Evolutionary conservation across 2,329 filamentous ascomycete genomes (phyloP).

Genomic region (Fusarium temperatum): DNA sequence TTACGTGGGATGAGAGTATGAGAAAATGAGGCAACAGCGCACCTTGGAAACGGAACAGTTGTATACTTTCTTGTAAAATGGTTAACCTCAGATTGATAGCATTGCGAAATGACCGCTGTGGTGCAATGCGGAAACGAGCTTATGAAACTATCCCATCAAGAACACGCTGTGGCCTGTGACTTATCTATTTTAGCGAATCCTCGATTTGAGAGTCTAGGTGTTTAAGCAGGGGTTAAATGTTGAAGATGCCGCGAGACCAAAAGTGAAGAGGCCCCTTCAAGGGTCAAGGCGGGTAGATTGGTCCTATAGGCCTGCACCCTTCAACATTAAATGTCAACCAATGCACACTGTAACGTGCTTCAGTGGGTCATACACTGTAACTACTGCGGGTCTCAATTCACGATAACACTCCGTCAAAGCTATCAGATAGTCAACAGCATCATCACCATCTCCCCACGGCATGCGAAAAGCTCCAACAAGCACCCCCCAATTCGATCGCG

Average conservation of each 20-base stretch:
- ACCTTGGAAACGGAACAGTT: not conserved
- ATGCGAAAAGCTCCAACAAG: not conserved
- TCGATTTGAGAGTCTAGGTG: not conserved
- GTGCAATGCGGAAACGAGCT: not conserved
- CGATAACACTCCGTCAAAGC: constrained; percentile 29
- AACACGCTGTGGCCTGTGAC: not conserved
- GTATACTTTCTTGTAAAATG: not conserved
- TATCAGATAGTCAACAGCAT: constrained; percentile 27
- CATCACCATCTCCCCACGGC: constrained; percentile 15
- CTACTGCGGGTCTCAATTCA: constrained; percentile 24
- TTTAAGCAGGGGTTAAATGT: not conserved
- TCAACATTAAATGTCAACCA: not conserved
- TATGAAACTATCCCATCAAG: not conserved
- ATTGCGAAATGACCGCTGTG: not conserved
- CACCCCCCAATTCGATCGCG: not conserved
- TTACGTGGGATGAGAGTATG: constrained; percentile 1
- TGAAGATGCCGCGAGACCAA: too few species aligned
- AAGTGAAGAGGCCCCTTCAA: too few species aligned
- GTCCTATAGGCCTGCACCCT: too few species aligned
- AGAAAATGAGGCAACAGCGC: not conserved
- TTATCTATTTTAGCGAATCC: not conserved
- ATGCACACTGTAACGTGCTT: not conserved
- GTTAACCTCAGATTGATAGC: not conserved
- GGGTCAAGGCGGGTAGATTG: too few species aligned
- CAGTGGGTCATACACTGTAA: not conserved